These are phyloP conservation scores for Agroathelia rolfsii DNA, from an alignment of 1,284 basidiomycete genomes.

Conservation along the genomic window DNA sequence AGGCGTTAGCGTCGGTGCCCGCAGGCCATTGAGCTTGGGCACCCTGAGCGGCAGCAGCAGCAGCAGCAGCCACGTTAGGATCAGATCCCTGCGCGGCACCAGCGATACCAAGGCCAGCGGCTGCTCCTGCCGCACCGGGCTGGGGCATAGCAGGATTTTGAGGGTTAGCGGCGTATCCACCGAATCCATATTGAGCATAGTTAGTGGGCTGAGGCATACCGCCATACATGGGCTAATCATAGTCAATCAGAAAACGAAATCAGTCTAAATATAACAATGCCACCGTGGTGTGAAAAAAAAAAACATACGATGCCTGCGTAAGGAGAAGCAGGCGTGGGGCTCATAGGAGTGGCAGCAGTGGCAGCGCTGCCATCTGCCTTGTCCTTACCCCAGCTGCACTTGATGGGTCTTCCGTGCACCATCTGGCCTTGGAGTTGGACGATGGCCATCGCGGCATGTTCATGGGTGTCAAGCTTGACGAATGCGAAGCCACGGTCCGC, in stretches of 20 bases:
- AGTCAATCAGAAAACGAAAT: slow-evolving; percentile 8
- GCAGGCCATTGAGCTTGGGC: slow-evolving; percentile 64
- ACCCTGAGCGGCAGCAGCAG: slow-evolving; percentile 37
- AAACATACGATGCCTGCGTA: slow-evolving; percentile 64
- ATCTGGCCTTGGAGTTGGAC: slow-evolving; percentile 90
- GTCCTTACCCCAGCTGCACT: slow-evolving; percentile 98
- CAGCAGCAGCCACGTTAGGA: slow-evolving; percentile 37
- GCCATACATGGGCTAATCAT: slow-evolving; percentile 63
- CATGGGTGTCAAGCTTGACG: slow-evolving; percentile 95
- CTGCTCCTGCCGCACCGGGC: slow-evolving; percentile 34
- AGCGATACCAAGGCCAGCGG: slow-evolving; percentile 45
- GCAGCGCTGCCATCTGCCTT: slow-evolving; percentile 61
- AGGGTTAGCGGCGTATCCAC: slow-evolving; percentile 64
- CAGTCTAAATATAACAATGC: slow-evolving; percentile 3
- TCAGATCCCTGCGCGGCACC: slow-evolving; percentile 39
- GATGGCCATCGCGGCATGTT: slow-evolving; percentile 95
- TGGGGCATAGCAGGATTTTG: slow-evolving; percentile 65
- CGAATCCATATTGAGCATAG: slow-evolving; percentile 74
- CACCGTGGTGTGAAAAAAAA: slow-evolving; percentile 6
- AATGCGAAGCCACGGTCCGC: slow-evolving; percentile 97
- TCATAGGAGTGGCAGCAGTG: slow-evolving; percentile 42
- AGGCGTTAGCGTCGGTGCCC: slow-evolving; percentile 54
- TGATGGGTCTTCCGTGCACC: slow-evolving; percentile 92
- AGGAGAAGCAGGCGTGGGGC: slow-evolving; percentile 55
- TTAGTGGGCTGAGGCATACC: slow-evolving; percentile 74